These are phyloP conservation scores for Hemileia vastatrix DNA, from an alignment of 1,284 basidiomycete genomes.

Conservation along the genomic window DNA sequence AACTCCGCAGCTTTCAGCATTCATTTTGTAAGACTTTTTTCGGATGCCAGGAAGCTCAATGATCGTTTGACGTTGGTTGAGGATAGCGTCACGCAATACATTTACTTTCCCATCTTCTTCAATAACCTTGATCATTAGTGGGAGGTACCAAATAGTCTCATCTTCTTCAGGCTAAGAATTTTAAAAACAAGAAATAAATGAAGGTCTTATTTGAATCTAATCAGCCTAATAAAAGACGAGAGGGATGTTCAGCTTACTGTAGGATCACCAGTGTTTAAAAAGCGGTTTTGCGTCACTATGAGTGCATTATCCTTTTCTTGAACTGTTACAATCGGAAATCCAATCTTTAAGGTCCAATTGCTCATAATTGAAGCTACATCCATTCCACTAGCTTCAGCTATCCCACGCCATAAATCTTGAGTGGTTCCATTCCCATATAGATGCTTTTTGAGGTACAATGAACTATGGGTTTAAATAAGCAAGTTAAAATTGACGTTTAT, in stretches of 20 bases:
- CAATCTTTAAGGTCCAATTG: constrained; percentile 78
- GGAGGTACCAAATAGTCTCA: constrained; percentile 79
- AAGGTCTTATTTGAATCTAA: background rate
- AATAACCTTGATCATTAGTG: constrained; percentile 64
- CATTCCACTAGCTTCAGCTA: constrained; percentile 64
- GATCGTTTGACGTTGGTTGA: constrained; percentile 60
- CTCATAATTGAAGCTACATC: constrained; percentile 78
- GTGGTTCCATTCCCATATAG: constrained; percentile 76
- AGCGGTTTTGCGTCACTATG: constrained; percentile 68
- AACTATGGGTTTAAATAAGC: constrained; percentile 37
- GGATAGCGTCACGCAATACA: constrained; percentile 58
- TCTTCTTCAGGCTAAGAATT: constrained; percentile 60
- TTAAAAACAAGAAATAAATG: background rate
- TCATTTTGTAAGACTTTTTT: constrained; percentile 69
- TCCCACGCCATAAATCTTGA: constrained; percentile 79
- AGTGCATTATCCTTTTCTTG: constrained; percentile 56
- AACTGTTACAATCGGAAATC: constrained; percentile 61
- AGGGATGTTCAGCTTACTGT: constrained; percentile 36
- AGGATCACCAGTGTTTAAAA: constrained; percentile 73
- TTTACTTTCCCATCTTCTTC: constrained; percentile 54
- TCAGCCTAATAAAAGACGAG: too few species aligned
- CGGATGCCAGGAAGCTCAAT: constrained; percentile 56
- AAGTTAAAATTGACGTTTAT: background rate
- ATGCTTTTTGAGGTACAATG: constrained; percentile 78
- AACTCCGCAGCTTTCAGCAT: constrained; percentile 77